phyloP scores from a whole-genome alignment of 768 basidiomycete genomes.

The Tricholoma bakamatsutake region DNA sequence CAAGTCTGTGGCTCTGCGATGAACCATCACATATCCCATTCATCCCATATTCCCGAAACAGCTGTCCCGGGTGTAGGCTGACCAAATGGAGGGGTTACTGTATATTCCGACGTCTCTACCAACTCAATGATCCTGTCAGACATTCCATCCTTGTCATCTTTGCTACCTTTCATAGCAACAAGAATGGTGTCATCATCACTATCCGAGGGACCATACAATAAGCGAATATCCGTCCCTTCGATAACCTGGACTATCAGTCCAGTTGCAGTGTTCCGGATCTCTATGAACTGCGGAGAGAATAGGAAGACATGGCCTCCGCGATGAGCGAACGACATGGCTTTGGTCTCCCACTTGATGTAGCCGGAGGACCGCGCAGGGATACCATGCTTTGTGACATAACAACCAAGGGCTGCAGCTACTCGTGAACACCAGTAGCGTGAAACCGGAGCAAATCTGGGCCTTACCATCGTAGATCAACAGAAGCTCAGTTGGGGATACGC shows the following conservation, averaged over 20 bases:
- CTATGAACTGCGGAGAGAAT: slow-evolving; percentile 70
- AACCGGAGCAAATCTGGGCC: slow-evolving; percentile 16
- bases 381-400: slow-evolving; percentile 70
- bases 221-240: slow-evolving; percentile 62
- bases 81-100: slow-evolving; percentile 27
- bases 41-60: slow-evolving; percentile 52
- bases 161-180: slow-evolving; percentile 56
- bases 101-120: slow-evolving; percentile 59
- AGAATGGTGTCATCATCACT: slow-evolving; percentile 44
- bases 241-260: slow-evolving; percentile 80
- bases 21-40: slow-evolving; percentile 58
- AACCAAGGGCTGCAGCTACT: slow-evolving; percentile 55
- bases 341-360: slow-evolving; percentile 77
- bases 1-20: neutral
- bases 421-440: neutral
- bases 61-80: slow-evolving; percentile 13
- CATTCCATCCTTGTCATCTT: slow-evolving; percentile 49
- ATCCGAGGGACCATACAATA: slow-evolving; percentile 41
- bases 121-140: slow-evolving; percentile 66
- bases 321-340: slow-evolving; percentile 53
- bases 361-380: slow-evolving; percentile 52
- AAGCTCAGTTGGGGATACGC: slow-evolving; percentile 47
- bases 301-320: slow-evolving; percentile 64
- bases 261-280: slow-evolving; percentile 59
- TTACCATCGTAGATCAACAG: slow-evolving; percentile 72